These are phyloP conservation scores for Porcisia hertigi DNA, from an alignment of 208 protist species.

Conservation along the genomic window DNA sequence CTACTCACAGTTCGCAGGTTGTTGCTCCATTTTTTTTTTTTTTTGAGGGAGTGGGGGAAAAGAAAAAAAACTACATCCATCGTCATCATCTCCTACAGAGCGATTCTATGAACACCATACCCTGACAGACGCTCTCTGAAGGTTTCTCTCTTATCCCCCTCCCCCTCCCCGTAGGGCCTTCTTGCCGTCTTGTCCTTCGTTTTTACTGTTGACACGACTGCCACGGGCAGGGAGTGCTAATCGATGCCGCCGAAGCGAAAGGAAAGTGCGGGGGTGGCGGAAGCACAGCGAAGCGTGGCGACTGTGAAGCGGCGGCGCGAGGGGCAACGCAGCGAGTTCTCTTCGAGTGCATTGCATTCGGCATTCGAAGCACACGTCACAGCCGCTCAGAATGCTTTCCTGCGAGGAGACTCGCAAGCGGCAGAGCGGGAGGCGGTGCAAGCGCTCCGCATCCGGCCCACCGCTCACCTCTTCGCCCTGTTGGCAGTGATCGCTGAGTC, in stretches of 20 bases:
- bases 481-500: constrained; percentile 83
- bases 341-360: constrained; percentile 42
- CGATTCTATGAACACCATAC: background rate
- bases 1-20: background rate
- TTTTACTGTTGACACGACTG: background rate
- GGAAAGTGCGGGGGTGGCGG: background rate
- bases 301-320: constrained; percentile 28
- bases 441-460: constrained; percentile 82
- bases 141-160: background rate
- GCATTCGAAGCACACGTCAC: constrained; percentile 71
- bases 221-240: background rate
- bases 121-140: background rate
- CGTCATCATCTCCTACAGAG: no score
- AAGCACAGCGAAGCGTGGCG: constrained; percentile 4
- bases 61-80: background rate
- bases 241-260: constrained; percentile 8
- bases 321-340: constrained; percentile 47
- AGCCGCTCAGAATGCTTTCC: constrained; percentile 68
- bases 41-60: no score
- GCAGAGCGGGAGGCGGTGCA: constrained; percentile 70
- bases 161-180: background rate
- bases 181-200: background rate
- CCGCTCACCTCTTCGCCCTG: constrained; percentile 80
- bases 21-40: background rate
- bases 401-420: constrained; percentile 50